A percentile compares a stretch with the other conserved stretches of the same genome.
Evolutionary conservation across 371 early-diverging fungal species (phyloP).

Genomic region (Parasitella parasitica): DNA sequence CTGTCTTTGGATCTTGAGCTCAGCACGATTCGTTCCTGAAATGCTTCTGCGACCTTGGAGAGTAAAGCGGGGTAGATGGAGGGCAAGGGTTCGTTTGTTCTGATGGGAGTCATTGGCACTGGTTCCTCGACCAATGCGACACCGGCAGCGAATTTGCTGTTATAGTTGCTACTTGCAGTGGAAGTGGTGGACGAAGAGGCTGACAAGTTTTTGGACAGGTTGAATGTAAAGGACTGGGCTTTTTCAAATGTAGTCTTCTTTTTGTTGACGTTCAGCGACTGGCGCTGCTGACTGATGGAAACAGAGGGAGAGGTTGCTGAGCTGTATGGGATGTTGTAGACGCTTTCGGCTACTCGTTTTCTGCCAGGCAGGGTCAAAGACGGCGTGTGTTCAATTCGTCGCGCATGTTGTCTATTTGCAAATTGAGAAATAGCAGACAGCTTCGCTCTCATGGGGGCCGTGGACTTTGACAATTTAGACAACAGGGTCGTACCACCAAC

Average conservation of each 20-base stretch:
- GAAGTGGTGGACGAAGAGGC: constrained; percentile 21
- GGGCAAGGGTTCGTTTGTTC: background rate
- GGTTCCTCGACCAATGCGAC: constrained; percentile 16
- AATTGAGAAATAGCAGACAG: constrained; percentile 18
- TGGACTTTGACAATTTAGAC: constrained; percentile 31
- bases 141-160: constrained; percentile 9
- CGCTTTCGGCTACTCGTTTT: constrained; percentile 42
- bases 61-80: constrained; percentile 81
- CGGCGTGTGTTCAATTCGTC: constrained; percentile 5
- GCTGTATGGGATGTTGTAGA: constrained; percentile 35
- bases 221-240: background rate
- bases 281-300: background rate
- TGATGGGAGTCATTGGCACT: constrained; percentile 15
- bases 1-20: constrained; percentile 71
- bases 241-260: constrained; percentile 1
- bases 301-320: no score
- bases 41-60: constrained; percentile 76
- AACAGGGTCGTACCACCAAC: constrained; percentile 25
- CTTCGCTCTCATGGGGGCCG: constrained; percentile 36
- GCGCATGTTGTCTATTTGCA: constrained; percentile 15
- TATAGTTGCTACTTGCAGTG: constrained; percentile 6
- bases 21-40: constrained; percentile 53
- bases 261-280: background rate
- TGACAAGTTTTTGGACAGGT: constrained; percentile 7
- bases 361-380: constrained; percentile 30